These are phyloP conservation scores for Puccinellia tenuiflora DNA, from an alignment of 176 grass and related monocot species.

Conservation along the genomic window DNA sequence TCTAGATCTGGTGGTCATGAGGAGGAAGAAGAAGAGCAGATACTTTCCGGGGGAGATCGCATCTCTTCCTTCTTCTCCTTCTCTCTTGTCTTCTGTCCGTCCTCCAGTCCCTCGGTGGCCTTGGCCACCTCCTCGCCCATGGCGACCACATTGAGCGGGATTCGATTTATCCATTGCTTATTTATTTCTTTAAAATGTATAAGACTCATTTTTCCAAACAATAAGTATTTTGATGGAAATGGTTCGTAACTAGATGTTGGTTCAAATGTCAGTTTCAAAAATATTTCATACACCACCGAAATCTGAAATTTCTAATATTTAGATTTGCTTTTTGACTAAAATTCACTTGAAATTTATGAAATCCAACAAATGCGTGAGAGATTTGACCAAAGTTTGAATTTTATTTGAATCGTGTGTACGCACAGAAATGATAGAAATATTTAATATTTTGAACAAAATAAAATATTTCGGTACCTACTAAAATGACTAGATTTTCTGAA, in stretches of 20 bases:
- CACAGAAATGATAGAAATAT: background rate
- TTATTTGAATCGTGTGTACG: background rate
- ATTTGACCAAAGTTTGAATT: background rate
- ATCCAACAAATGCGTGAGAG: background rate
- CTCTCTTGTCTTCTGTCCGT: too few species aligned
- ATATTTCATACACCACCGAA: background rate
- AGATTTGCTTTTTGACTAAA: background rate
- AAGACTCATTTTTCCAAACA: background rate
- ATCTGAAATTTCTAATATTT: background rate
- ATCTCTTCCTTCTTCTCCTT: too few species aligned
- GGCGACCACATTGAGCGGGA: too few species aligned
- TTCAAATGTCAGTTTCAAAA: background rate
- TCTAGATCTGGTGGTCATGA: too few species aligned
- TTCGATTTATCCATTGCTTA: background rate
- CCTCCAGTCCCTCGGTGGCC: too few species aligned
- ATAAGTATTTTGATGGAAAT: background rate
- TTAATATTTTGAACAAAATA: background rate
- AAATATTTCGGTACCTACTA: background rate
- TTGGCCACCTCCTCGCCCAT: too few species aligned
- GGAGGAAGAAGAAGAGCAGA: too few species aligned
- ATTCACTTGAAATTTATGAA: background rate
- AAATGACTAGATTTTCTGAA: background rate
- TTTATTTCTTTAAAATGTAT: background rate
- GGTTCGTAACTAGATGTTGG: background rate
- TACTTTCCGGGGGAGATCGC: too few species aligned